Conservation (phyloP, 768 basidiomycete genomes). For the Dioszegia crocea region DNA sequence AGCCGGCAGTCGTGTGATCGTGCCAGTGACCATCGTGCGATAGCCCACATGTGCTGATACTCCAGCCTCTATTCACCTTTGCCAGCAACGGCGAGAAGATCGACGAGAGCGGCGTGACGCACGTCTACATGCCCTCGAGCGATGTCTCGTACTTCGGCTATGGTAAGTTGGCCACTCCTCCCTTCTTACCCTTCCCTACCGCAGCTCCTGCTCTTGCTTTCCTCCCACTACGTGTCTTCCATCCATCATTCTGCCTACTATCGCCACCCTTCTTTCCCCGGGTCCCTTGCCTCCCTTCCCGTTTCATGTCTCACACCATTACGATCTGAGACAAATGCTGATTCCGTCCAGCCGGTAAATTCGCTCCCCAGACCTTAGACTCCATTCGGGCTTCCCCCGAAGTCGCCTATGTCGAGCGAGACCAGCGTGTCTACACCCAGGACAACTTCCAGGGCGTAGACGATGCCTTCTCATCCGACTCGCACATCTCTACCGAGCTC, state of each 20-base stretch:
- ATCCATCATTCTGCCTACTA: no score
- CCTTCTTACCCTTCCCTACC: no score
- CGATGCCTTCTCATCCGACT: slow-evolving; percentile 17
- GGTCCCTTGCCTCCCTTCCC: not conserved
- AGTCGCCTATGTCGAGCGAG: slow-evolving; percentile 86
- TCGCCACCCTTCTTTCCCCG: no score
- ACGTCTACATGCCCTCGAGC: slow-evolving; percentile 65
- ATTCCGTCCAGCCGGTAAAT: slow-evolving; percentile 59
- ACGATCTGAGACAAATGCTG: not conserved
- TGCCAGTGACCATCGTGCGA: no score
- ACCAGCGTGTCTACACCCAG: slow-evolving; percentile 81
- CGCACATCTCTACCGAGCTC: slow-evolving; percentile 26
- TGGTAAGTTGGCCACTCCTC: slow-evolving; percentile 30
- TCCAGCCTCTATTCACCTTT: slow-evolving; percentile 1
- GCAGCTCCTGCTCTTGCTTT: no score
- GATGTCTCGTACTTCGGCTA: slow-evolving; percentile 61
- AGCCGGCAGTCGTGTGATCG: no score
- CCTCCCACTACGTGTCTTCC: no score
- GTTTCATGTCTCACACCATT: not conserved
- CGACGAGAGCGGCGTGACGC: slow-evolving; percentile 52
- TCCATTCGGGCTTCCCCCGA: slow-evolving; percentile 77
- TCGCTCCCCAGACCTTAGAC: slow-evolving; percentile 66
- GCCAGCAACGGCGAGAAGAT: slow-evolving; percentile 15
- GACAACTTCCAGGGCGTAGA: slow-evolving; percentile 52
- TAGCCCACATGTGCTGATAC: not conserved